A percentile compares a stretch with the other conserved stretches of the same genome.
phyloP scores from a whole-genome alignment of 345 rosid genomes.

The Xanthoceras sorbifolium region DNA sequence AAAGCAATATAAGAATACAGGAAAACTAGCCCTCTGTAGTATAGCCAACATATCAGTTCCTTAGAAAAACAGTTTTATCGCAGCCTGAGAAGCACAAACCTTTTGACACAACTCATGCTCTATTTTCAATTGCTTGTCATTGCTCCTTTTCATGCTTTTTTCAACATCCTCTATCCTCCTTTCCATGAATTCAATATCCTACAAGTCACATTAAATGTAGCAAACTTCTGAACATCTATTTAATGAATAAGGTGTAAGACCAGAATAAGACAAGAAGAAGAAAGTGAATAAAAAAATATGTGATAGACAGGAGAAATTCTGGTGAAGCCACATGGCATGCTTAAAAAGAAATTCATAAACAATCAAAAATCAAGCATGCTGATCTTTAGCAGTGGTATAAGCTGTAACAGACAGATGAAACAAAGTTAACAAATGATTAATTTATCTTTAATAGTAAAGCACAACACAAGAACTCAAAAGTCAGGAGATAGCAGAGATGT shows the following conservation, averaged over 20 bases:
- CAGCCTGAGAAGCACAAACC: constrained; percentile 40
- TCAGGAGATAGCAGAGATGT: neutral
- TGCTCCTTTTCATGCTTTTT: constrained; percentile 99
- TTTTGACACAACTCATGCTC: constrained; percentile 66
- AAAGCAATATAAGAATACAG: neutral
- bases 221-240: constrained; percentile 3
- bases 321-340: neutral
- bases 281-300: constrained; percentile 4
- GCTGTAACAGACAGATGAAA: neutral
- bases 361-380: neutral
- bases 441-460: neutral
- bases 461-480: neutral
- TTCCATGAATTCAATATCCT: constrained; percentile 91
- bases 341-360: neutral
- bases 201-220: constrained; percentile 16
- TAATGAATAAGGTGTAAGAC: constrained; percentile 3
- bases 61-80: neutral
- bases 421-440: neutral
- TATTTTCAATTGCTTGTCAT: constrained; percentile 85
- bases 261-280: neutral
- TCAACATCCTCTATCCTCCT: constrained; percentile 84
- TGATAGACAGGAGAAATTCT: constrained; percentile 12
- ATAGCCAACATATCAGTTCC: neutral
- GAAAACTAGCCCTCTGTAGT: neutral
- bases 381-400: neutral